Conservation (phyloP, 78 protist species). For the Dictyostelium purpureum region DNA sequence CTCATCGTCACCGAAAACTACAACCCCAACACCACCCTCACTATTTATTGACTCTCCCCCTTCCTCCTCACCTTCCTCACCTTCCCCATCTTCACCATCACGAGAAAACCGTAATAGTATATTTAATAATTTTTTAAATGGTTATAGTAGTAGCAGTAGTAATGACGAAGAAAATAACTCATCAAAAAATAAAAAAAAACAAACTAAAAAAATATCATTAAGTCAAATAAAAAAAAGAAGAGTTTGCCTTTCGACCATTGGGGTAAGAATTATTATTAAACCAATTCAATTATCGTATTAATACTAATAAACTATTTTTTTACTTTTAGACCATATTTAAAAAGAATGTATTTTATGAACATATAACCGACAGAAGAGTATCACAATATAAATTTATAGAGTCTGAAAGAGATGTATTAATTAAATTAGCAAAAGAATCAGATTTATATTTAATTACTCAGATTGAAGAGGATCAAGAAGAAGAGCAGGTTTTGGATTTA, state of each 20-base stretch:
- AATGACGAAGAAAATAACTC: neutral
- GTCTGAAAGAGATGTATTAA: slow-evolving; percentile 36
- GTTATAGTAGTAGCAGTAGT: neutral
- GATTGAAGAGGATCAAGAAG: slow-evolving; percentile 24
- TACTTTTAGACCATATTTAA: slow-evolving; percentile 32
- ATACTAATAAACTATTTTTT: neutral
- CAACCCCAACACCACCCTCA: neutral
- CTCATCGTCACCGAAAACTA: neutral
- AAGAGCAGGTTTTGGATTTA: neutral
- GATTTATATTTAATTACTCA: slow-evolving; percentile 56
- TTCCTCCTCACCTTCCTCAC: neutral
- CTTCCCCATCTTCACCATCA: neutral
- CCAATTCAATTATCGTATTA: neutral
- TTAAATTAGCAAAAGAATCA: slow-evolving; percentile 16
- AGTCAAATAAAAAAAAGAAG: slow-evolving; percentile 5
- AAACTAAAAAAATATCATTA: slow-evolving; percentile 2
- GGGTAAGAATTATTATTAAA: slow-evolving; percentile 11
- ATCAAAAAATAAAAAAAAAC: neutral
- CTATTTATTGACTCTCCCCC: neutral
- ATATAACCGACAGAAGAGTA: slow-evolving; percentile 38
- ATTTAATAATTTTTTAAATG: neutral
- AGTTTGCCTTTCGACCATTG: slow-evolving; percentile 47
- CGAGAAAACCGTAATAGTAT: neutral
- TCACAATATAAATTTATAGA: slow-evolving; percentile 34
- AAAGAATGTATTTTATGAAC: slow-evolving; percentile 64